A percentile compares a stretch with the other conserved stretches of the same genome.
Conservation (phyloP, 495 filamentous ascomycete genomes). For the Penicillium canescens region DNA sequence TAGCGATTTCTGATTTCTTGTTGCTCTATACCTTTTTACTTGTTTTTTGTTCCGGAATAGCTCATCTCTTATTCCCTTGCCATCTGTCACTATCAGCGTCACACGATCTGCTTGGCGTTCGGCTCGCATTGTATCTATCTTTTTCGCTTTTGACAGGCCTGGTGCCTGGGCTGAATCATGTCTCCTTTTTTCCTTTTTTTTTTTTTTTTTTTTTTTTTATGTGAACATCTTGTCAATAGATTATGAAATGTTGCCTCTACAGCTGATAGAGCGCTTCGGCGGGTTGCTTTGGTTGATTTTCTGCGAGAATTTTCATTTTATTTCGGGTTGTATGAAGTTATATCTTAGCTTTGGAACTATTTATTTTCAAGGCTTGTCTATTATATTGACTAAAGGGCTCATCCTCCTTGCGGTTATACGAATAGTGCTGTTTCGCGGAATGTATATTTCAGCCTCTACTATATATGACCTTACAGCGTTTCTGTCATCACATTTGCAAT, state of each 20-base stretch:
- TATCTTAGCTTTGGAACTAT: no score
- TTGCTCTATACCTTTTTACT: conserved; percentile 11
- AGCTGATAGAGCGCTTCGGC: neutral
- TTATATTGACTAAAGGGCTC: no score
- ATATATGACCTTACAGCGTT: no score
- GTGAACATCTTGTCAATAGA: conserved; percentile 1
- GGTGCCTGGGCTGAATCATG: neutral
- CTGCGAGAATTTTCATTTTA: neutral
- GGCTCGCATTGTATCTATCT: conserved; percentile 1
- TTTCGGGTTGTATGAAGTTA: no score
- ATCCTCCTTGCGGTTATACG: no score
- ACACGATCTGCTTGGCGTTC: conserved; percentile 1
- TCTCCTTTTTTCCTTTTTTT: neutral
- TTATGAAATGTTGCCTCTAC: conserved; percentile 3
- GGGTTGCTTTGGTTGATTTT: neutral
- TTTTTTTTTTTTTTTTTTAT: neutral
- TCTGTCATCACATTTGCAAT: no score
- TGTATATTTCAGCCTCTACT: no score
- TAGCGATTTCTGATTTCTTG: neutral
- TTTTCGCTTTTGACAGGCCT: neutral
- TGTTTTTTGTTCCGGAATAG: neutral
- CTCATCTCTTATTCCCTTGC: neutral
- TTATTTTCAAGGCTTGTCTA: no score
- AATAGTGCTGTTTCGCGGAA: no score
- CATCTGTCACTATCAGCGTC: neutral